These are phyloP conservation scores for Isatis lusitanica DNA, from an alignment of 441 rosid genomes.

Conservation along the genomic window DNA sequence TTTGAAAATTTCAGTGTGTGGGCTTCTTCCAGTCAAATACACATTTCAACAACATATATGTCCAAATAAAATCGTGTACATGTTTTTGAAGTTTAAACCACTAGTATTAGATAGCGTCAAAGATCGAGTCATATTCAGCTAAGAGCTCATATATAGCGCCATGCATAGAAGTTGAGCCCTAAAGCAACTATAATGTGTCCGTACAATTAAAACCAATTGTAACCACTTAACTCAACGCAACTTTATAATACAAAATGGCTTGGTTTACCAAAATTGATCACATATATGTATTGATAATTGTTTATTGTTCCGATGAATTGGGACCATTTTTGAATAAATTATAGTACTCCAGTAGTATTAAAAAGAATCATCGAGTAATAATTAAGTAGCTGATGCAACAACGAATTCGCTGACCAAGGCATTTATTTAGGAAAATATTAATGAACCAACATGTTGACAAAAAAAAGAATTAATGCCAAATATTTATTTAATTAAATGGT, in stretches of 20 bases:
- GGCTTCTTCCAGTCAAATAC: not conserved
- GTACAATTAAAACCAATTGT: not conserved
- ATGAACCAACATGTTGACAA: too few relatives aligned
- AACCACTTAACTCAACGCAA: not conserved
- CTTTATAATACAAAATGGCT: too few relatives aligned
- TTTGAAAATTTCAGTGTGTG: not conserved
- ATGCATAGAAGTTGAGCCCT: not conserved
- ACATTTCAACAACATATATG: not conserved
- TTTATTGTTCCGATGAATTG: constrained; percentile 16
- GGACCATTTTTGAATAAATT: constrained; percentile 28
- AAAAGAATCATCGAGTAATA: constrained; percentile 2
- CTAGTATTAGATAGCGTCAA: not conserved
- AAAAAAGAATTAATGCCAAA: not conserved
- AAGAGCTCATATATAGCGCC: not conserved
- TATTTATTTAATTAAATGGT: not conserved
- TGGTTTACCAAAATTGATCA: not conserved
- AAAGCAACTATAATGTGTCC: not conserved
- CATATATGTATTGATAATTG: not conserved
- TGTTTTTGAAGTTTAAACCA: constrained; percentile 11
- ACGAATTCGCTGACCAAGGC: not conserved
- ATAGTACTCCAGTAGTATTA: not conserved
- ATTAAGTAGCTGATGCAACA: constrained; percentile 11
- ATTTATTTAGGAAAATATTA: constrained; percentile 1
- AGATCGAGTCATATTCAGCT: not conserved
- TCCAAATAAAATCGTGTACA: constrained; percentile 9